Evolutionary conservation across 371 early-diverging fungal species (phyloP), one percentile per base, ranked within the genome.

Genomic region (Rhizopus arrhizus): DNA sequence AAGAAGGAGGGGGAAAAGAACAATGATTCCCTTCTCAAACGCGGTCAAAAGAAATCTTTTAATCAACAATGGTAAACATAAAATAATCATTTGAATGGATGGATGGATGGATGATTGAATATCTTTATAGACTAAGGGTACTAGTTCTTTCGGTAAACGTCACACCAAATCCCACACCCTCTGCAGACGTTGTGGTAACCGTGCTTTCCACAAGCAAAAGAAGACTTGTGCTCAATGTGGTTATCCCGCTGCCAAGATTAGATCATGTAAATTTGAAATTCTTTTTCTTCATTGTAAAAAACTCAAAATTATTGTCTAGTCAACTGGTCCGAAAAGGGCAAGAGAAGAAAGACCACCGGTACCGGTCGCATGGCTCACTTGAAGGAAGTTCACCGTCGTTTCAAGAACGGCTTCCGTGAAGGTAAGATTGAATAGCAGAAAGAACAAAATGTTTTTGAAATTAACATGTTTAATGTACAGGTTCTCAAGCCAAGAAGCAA

Each of bases 131-230:
- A 50, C 62, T 56, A 62, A 62, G 51, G 62, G 62, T 62, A 62
- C 62, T 52, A 62, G 62, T 45, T 62, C 62, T 28, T 62, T 62
- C 62, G 62, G 62, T 62, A 62, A 62, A 50, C 62, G 62, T 79
- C 97, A 98, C 91, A 95, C 91, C 88, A 97, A 97, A 89, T 91
- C 98, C 71, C 99, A 98, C 92, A 90, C 92, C 56, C 85, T 98
- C 74, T 99, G 99, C 90, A 85, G 90, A 74, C 90, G 99, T 74
- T 99, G 99, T 81, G 99, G 99, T 53, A 89, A 89, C 68, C 93
- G 96, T 69, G 86, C 97, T 59, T 99, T 95, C 93, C 99, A 99
- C 92, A 95, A 93, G 89, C 98, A 98, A 85, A 97, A 98, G 92
- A 92, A 95, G 89, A 93, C 91, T 60, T 99, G 99, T 86, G 91